phyloP scores from a whole-genome alignment of 768 basidiomycete genomes.

The Scleroderma citrinum region DNA sequence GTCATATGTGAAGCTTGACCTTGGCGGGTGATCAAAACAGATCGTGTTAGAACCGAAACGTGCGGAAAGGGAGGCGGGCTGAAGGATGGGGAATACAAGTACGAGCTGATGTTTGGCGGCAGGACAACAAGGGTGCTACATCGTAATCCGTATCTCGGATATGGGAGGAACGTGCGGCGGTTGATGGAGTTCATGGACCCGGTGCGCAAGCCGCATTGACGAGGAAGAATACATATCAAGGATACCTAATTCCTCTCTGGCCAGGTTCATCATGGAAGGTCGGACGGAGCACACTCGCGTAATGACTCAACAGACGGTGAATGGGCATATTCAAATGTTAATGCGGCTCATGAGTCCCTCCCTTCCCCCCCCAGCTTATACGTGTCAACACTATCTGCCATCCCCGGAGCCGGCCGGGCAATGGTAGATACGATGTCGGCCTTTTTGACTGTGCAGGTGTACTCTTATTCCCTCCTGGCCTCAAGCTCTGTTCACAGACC shows the following conservation, averaged over 20 bases:
- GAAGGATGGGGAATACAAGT: constrained; percentile 88
- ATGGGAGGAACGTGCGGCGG: constrained; percentile 83
- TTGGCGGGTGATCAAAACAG: constrained; percentile 96
- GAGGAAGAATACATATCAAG: constrained; percentile 2
- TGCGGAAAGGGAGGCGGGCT: constrained; percentile 29
- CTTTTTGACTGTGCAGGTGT: constrained; percentile 44
- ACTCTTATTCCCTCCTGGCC: constrained; percentile 37
- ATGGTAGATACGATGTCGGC: constrained; percentile 39
- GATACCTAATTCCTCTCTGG: constrained; percentile 73
- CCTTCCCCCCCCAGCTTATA: constrained; percentile 39
- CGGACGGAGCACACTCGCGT: constrained; percentile 30
- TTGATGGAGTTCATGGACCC: constrained; percentile 82
- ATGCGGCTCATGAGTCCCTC: constrained; percentile 38
- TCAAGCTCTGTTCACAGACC: constrained; percentile 18
- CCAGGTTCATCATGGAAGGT: constrained; percentile 32
- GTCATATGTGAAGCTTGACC: constrained; percentile 88
- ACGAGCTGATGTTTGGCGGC: constrained; percentile 74
- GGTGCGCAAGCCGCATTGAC: constrained; percentile 24
- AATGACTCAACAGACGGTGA: constrained; percentile 44
- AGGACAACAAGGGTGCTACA: constrained; percentile 70
- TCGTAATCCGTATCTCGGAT: constrained; percentile 97
- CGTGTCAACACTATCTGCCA: constrained; percentile 34
- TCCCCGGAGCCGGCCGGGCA: constrained; percentile 36
- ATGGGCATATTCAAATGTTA: constrained; percentile 44
- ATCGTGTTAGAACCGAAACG: constrained; percentile 86